phyloP scores from a whole-genome alignment of 306 rosid genomes.

The Castanospermum australe region DNA sequence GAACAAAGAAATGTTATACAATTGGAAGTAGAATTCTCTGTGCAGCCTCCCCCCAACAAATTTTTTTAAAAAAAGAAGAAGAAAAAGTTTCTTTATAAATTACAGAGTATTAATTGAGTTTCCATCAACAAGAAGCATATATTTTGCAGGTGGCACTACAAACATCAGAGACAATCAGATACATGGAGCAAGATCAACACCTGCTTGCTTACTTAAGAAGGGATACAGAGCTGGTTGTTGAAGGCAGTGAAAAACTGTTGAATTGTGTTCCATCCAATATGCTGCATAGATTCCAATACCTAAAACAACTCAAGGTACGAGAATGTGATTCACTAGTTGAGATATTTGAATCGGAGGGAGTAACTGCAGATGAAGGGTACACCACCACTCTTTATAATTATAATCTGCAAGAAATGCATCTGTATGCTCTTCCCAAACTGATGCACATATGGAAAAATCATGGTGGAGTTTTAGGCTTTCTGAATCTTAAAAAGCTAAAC shows the following conservation, averaged over 20 bases:
- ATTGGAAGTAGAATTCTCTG: not conserved
- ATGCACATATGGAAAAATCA: slow-evolving; percentile 24
- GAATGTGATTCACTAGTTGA: slow-evolving; percentile 25
- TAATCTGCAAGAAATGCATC: slow-evolving; percentile 23
- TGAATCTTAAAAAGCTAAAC: not conserved
- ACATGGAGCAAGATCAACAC: slow-evolving; percentile 9
- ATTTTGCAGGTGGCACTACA: slow-evolving; percentile 10
- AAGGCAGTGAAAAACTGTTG: slow-evolving; percentile 16
- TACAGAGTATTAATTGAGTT: not conserved
- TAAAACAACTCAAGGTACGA: slow-evolving; percentile 25
- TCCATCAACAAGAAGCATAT: not conserved
- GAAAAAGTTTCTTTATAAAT: not conserved
- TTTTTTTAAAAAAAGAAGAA: too few species aligned
- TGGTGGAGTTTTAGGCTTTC: not conserved
- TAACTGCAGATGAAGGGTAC: not conserved
- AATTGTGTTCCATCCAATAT: slow-evolving; percentile 21
- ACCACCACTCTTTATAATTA: not conserved
- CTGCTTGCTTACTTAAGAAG: slow-evolving; percentile 12
- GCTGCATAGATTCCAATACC: slow-evolving; percentile 10
- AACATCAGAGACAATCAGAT: slow-evolving; percentile 3
- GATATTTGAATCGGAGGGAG: slow-evolving; percentile 26
- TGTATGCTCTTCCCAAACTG: slow-evolving; percentile 25
- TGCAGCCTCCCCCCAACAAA: not conserved
- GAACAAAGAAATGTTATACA: not conserved
- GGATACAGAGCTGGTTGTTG: slow-evolving; percentile 4